Percentiles rank a stretch among this genome's conserved stretches.
These are phyloP conservation scores for Phytophthora crassamura DNA, from an alignment of 352 stramenopile species.

Conservation along the genomic window DNA sequence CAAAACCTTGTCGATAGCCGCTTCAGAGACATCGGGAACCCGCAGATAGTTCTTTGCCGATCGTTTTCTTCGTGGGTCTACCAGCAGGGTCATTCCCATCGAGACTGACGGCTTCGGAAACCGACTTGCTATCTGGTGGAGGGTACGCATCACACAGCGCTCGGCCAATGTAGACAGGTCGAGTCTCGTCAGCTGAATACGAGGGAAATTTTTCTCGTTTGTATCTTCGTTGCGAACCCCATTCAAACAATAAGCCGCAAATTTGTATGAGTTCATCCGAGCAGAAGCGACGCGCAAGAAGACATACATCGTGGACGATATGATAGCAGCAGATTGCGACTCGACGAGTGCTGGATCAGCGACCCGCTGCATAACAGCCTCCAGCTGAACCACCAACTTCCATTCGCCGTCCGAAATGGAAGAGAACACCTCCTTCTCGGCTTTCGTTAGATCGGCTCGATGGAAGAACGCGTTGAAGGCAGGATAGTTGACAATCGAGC, in stretches of 20 bases:
- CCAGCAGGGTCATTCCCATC: slow-evolving; percentile 1
- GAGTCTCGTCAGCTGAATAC: background rate
- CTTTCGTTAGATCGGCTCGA: background rate
- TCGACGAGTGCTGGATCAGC: slow-evolving; percentile 7
- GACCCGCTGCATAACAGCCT: no score
- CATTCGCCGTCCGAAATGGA: background rate
- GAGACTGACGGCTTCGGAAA: background rate
- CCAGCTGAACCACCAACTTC: no score
- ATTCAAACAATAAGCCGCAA: background rate
- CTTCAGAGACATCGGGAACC: slow-evolving; percentile 1
- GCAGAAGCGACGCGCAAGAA: background rate
- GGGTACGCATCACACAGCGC: slow-evolving; percentile 1
- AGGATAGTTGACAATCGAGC: slow-evolving; percentile 12
- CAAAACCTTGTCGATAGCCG: background rate
- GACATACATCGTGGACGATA: slow-evolving; percentile 11
- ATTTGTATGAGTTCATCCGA: slow-evolving; percentile 8
- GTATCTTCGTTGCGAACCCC: background rate
- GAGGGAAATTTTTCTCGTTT: background rate
- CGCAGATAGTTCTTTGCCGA: slow-evolving; percentile 9
- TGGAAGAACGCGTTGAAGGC: slow-evolving; percentile 4
- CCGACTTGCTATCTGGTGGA: slow-evolving; percentile 1
- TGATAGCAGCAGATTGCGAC: slow-evolving; percentile 5
- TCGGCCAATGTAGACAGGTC: background rate
- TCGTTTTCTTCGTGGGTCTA: background rate
- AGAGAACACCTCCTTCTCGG: background rate